Percentiles rank a stretch among this genome's conserved stretches.
Evolutionary conservation across 1,284 basidiomycete species (phyloP).

Genomic region (Vanrija pseudolonga): DNA sequence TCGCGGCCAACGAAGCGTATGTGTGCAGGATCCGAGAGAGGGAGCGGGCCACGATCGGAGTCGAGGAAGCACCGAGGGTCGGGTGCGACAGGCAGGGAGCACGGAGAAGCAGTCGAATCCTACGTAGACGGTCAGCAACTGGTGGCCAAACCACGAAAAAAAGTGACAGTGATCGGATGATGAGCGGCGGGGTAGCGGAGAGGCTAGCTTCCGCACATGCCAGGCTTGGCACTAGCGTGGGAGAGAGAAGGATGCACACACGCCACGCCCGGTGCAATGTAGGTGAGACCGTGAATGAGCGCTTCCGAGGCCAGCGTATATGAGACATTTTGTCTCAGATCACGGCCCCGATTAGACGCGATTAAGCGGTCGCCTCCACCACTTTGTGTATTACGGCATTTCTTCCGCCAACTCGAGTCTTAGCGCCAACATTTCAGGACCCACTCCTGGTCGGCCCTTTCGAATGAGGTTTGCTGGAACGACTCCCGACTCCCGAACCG

Average conservation of each 20-base stretch:
- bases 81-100: slow-evolving; percentile 18
- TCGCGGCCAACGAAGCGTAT: slow-evolving; percentile 16
- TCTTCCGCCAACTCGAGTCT: too few species aligned
- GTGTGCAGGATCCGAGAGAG: slow-evolving; percentile 24
- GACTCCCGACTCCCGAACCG: too few species aligned
- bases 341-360: too few species aligned
- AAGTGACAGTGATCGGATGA: background rate
- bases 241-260: background rate
- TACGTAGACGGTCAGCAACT: slow-evolving; percentile 3
- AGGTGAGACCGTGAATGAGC: background rate
- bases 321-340: too few species aligned
- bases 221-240: background rate
- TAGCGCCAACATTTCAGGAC: too few species aligned
- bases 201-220: background rate
- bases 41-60: slow-evolving; percentile 20
- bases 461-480: too few species aligned
- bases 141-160: background rate
- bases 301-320: too few species aligned
- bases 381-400: too few species aligned
- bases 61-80: slow-evolving; percentile 14
- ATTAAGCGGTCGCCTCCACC: too few species aligned
- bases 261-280: too few species aligned
- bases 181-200: background rate
- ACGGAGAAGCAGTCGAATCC: slow-evolving; percentile 27
- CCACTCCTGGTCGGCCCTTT: too few species aligned